phyloP scores from a whole-genome alignment of 225 moss, liverwort and hornwort species.

The Bryoerythrophyllum caledonicum region DNA sequence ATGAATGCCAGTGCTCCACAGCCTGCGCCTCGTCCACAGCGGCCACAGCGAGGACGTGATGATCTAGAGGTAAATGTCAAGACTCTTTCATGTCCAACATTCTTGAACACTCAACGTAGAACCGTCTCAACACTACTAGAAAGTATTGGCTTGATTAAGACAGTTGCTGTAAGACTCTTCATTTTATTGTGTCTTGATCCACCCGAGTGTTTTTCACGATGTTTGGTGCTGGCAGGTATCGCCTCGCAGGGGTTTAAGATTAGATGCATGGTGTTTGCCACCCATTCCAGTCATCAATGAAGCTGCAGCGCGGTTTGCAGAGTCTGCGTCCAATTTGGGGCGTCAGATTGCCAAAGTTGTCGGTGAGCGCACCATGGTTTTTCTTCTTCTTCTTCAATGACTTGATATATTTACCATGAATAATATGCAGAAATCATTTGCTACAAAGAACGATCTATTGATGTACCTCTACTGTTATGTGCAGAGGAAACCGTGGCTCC shows the following conservation, averaged over 20 bases:
- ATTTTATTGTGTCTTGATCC: too few species aligned
- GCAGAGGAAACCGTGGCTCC: conserved; percentile 73
- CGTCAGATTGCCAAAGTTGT: conserved; percentile 79
- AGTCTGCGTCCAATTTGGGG: conserved; percentile 80
- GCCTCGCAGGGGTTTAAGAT: conserved; percentile 41
- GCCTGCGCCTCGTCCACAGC: background rate
- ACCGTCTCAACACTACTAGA: background rate
- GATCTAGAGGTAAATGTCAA: conserved; percentile 38
- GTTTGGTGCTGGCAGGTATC: conserved; percentile 29
- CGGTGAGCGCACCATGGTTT: conserved; percentile 46
- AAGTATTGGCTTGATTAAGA: too few species aligned
- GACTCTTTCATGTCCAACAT: conserved; percentile 16
- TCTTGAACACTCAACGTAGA: conserved; percentile 8
- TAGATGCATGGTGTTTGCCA: conserved; percentile 60
- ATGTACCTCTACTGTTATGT: background rate
- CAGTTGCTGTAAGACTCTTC: too few species aligned
- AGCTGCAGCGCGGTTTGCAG: conserved; percentile 69
- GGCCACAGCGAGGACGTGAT: conserved; percentile 24
- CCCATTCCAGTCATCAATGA: conserved; percentile 75
- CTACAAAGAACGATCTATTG: too few species aligned
- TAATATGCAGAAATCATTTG: too few species aligned
- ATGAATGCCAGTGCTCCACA: conserved; percentile 33
- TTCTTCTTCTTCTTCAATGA: background rate
- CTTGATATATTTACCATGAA: too few species aligned
- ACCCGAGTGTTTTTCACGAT: too few species aligned